Conservation (phyloP, 108 stramenopile species). For the Cyclotella choctawhatcheeana region DNA sequence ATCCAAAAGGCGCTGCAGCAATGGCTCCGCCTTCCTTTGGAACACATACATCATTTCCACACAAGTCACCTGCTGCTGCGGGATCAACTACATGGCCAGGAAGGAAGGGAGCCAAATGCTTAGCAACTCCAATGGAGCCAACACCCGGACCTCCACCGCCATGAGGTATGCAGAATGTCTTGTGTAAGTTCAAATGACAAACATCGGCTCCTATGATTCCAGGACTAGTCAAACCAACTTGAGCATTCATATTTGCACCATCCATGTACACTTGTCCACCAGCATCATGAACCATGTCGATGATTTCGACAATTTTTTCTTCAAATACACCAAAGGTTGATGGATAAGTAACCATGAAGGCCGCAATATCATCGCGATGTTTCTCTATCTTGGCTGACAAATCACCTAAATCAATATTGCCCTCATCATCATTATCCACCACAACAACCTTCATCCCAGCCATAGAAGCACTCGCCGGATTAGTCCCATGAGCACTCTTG, state of each 20-base stretch:
- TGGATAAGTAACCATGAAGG: constrained; percentile 99
- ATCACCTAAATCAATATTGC: constrained; percentile 95
- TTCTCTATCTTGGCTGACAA: constrained; percentile 90
- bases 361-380: constrained; percentile 92
- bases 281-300: constrained; percentile 86
- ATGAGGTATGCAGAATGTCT: constrained; percentile 99
- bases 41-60: constrained; percentile 77
- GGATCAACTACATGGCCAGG: constrained; percentile 94
- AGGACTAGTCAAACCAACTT: constrained; percentile 96
- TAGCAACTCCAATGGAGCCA: constrained; percentile 96
- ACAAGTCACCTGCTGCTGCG: constrained; percentile 82
- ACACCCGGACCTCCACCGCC: constrained; percentile 99
- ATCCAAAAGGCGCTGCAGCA: constrained; percentile 98
- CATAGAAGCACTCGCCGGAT: constrained; percentile 97
- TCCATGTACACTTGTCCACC: constrained; percentile 99
- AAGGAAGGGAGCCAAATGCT: constrained; percentile 96
- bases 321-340: constrained; percentile 99
- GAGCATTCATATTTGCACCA: constrained; percentile 99
- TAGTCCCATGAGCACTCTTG: constrained; percentile 98
- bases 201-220: constrained; percentile 98
- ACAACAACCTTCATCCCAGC: constrained; percentile 97
- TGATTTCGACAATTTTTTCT: constrained; percentile 93
- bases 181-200: constrained; percentile 99
- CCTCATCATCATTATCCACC: constrained; percentile 92
- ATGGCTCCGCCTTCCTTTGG: constrained; percentile 82